These are phyloP conservation scores for Teratosphaeria viscida DNA, from an alignment of 2,329 filamentous ascomycete species.

Conservation along the genomic window DNA sequence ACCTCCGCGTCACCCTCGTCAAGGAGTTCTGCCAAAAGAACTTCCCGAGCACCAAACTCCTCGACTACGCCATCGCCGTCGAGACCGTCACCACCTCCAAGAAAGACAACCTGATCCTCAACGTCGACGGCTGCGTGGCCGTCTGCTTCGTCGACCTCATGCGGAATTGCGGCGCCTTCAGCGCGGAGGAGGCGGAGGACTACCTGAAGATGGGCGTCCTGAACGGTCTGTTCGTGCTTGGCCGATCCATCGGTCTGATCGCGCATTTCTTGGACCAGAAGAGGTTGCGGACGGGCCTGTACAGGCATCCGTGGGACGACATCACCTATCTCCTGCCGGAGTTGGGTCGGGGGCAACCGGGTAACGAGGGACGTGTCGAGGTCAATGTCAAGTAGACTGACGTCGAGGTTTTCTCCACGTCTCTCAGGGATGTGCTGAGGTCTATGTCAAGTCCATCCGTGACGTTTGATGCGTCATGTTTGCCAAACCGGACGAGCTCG, in stretches of 20 bases:
- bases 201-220: conserved; percentile 99
- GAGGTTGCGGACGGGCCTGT: conserved; percentile 93
- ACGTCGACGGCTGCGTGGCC: conserved; percentile 95
- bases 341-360: conserved; percentile 57
- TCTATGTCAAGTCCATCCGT: too few relatives aligned
- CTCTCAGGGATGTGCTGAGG: not conserved
- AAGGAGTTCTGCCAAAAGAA: conserved; percentile 98
- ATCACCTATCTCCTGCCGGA: conserved; percentile 89
- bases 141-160: conserved; percentile 98
- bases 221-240: conserved; percentile 97
- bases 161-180: conserved; percentile 97
- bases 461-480: too few relatives aligned
- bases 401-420: not conserved
- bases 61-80: conserved; percentile 96
- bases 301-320: conserved; percentile 97
- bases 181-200: conserved; percentile 90
- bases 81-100: conserved; percentile 98
- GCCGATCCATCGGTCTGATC: conserved; percentile 96
- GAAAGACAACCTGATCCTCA: conserved; percentile 99
- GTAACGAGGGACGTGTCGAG: conserved; percentile 79
- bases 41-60: conserved; percentile 95
- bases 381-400: conserved; percentile 54
- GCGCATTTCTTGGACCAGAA: conserved; percentile 99
- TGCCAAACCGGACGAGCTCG: too few relatives aligned
- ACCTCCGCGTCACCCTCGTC: conserved; percentile 97